These are phyloP conservation scores for Megacollybia marginata DNA, from an alignment of 768 basidiomycete genomes.

Conservation along the genomic window DNA sequence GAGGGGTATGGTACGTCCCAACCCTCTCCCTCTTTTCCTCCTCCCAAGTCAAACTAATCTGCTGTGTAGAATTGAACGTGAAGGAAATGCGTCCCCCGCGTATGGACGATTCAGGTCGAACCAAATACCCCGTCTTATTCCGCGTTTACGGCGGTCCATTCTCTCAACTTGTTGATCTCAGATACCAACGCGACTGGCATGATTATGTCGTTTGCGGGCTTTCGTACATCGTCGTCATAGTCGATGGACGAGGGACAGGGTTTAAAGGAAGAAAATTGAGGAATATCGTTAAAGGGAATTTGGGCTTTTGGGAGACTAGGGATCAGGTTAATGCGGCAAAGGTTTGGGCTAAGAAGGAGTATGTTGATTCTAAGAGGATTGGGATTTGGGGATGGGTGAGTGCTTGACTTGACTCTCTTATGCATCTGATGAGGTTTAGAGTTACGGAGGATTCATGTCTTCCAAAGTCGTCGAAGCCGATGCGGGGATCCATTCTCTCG, in stretches of 20 bases:
- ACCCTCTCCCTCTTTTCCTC: not conserved
- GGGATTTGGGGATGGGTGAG: constrained; percentile 98
- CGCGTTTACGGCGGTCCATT: constrained; percentile 90
- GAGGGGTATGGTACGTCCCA: constrained; percentile 69
- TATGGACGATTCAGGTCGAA: constrained; percentile 93
- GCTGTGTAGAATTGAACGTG: constrained; percentile 69
- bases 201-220: constrained; percentile 76
- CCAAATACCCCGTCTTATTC: constrained; percentile 93
- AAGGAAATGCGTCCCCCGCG: constrained; percentile 85
- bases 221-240: constrained; percentile 78
- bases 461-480: constrained; percentile 88
- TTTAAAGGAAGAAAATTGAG: constrained; percentile 79
- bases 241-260: constrained; percentile 94
- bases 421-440: constrained; percentile 35
- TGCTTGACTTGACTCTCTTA: constrained; percentile 3
- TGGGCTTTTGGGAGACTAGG: constrained; percentile 82
- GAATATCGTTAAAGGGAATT: constrained; percentile 81
- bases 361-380: constrained; percentile 82
- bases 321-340: constrained; percentile 89
- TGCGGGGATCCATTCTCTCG: constrained; percentile 83
- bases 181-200: constrained; percentile 76
- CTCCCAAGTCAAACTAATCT: too few relatives aligned
- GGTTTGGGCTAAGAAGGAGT: constrained; percentile 77
- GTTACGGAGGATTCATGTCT: constrained; percentile 95
- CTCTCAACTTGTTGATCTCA: constrained; percentile 69